Base-by-base conservation (phyloP, 2,329 filamentous ascomycete species). In the Diaporthe capsici region DNA sequence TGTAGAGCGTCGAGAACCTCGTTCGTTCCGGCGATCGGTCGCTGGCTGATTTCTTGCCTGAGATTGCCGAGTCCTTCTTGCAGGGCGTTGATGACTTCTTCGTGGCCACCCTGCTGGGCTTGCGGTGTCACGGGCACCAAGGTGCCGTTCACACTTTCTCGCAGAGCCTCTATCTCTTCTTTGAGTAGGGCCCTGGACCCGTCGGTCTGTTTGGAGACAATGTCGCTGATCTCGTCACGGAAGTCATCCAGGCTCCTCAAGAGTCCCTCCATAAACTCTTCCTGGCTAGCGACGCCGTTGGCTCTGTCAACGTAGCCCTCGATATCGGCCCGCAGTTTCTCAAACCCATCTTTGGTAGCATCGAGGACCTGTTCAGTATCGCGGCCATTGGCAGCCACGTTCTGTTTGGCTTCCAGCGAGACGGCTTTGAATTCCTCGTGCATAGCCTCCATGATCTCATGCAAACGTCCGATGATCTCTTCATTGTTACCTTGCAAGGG, bases 1-100 rank as follows among this genome's bases (percentile, higher is more conserved):
- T 97, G 96, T 72, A 98, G 88, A 1, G 96, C 94, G 81, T 98
- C 95, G 1, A 98, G 88, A 15, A 98, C 94, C 81, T 98, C 95
- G 71, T 95, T 94, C 0, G 95, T 96, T 78, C 96, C 95, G 22
- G 89, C 87, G 60, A 90, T 87, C 3, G 90, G 90, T 20, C 90
- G 87, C 10, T 93, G 93, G 78, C 90, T 87, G 68, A 98, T 90
- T 79, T 98, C 96, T 22, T 90, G 88, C 7, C 95, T 91, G 47
- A 98, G 88, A 58, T 90, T 90, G 76, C 94, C 94, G 51, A 98
- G 88, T 2, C 95, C 95, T 60, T 90, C 91, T 42, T 90, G 92
- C 3, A 96, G 86, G 13, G 92, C 91, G 76, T 94, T 90, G 1
- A 97, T 88, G 37, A 96, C 89, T 70, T 96, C 94, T 49, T 94